Conservation (phyloP, 305 asterid genomes). For the Fraxinus sp. region DNA sequence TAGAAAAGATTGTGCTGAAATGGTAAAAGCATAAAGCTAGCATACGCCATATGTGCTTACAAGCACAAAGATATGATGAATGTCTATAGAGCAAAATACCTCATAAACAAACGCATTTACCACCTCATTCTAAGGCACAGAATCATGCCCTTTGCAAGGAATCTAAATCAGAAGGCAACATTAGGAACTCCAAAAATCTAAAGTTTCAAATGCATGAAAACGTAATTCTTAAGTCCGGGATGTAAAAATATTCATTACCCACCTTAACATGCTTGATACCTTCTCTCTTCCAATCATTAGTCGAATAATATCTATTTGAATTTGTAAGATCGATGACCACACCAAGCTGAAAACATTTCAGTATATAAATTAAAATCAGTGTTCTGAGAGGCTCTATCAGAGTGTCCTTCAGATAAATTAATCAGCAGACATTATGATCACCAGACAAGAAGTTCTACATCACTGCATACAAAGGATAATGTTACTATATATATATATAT, state of each 20-base stretch:
- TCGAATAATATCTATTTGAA: slow-evolving; percentile 75
- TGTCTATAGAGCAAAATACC: slow-evolving; percentile 43
- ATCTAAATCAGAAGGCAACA: slow-evolving; percentile 51
- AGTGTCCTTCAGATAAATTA: slow-evolving; percentile 9
- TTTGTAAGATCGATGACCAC: slow-evolving; percentile 98
- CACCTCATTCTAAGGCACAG: slow-evolving; percentile 88
- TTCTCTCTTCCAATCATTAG: slow-evolving; percentile 66
- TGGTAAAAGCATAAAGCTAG: neutral
- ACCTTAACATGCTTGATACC: slow-evolving; percentile 97
- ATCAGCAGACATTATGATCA: slow-evolving; percentile 18
- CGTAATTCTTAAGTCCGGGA: slow-evolving; percentile 12
- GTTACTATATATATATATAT: neutral
- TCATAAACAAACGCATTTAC: slow-evolving; percentile 84
- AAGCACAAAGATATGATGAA: neutral
- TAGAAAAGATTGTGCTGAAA: slow-evolving; percentile 4
- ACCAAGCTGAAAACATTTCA: slow-evolving; percentile 71
- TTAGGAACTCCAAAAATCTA: slow-evolving; percentile 31
- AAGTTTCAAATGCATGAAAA: neutral
- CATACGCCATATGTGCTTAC: neutral
- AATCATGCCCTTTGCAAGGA: slow-evolving; percentile 94
- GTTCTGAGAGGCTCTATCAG: slow-evolving; percentile 23
- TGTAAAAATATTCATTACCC: slow-evolving; percentile 26
- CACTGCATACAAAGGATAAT: neutral
- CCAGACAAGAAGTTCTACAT: slow-evolving; percentile 11
- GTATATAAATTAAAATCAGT: slow-evolving; percentile 24